Percentiles rank a stretch among this genome's conserved stretches.
These are phyloP conservation scores for Fusarium sp. DNA, from an alignment of 2,329 filamentous ascomycete species.

Conservation along the genomic window DNA sequence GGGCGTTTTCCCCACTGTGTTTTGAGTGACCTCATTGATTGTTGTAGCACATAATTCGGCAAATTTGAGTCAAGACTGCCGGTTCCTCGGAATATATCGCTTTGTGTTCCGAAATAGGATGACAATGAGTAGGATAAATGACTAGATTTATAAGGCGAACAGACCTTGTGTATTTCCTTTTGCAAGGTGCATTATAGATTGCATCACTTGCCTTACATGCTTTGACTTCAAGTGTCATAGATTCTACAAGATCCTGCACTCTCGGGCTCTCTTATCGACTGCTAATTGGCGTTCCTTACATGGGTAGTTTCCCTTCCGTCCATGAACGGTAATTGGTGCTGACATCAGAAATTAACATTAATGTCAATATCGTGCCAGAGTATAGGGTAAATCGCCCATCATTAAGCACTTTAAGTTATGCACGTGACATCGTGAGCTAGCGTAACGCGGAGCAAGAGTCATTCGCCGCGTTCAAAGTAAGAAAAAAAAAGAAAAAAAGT, in stretches of 20 bases:
- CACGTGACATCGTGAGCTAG: conserved; percentile 40
- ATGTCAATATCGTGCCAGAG: background rate
- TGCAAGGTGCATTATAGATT: no score
- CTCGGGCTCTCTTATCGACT: no score
- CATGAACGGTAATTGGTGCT: background rate
- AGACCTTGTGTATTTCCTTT: no score
- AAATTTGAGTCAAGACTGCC: conserved; percentile 11
- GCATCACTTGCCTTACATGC: no score
- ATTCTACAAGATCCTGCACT: no score
- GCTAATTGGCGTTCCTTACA: background rate
- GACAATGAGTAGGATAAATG: no score
- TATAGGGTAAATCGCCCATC: conserved; percentile 16
- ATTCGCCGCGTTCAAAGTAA: conserved; percentile 28
- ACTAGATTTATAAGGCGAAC: no score
- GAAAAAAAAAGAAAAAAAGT: conserved; percentile 31
- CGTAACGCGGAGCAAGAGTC: conserved; percentile 36
- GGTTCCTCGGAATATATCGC: background rate
- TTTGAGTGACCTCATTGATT: conserved; percentile 26
- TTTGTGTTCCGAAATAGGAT: no score
- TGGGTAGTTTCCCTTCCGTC: no score
- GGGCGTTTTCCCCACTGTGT: conserved; percentile 29
- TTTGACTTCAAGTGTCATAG: no score
- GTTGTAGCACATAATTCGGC: background rate
- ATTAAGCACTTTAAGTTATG: conserved; percentile 5
- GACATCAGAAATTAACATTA: conserved; percentile 3